These are phyloP conservation scores for Tephrocybe rancida DNA, from an alignment of 768 basidiomycete genomes.

Conservation along the genomic window DNA sequence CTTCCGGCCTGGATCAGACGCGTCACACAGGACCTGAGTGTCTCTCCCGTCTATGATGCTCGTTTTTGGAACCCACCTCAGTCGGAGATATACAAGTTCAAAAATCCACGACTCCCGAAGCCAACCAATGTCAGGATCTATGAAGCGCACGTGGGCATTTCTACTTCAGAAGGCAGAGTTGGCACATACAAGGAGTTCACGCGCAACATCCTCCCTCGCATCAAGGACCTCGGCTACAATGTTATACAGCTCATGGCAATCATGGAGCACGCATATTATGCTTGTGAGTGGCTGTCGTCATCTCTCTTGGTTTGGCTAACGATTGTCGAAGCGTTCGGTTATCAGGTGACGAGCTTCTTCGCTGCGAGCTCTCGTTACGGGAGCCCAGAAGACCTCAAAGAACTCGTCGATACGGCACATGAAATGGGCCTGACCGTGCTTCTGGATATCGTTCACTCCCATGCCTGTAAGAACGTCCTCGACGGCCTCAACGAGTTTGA, in stretches of 20 bases:
- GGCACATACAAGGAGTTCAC: slow-evolving; percentile 98
- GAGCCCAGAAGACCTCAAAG: slow-evolving; percentile 92
- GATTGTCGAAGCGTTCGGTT: slow-evolving; percentile 76
- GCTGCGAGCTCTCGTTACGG: slow-evolving; percentile 97
- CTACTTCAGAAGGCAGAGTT: slow-evolving; percentile 82
- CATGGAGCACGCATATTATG: slow-evolving; percentile 98
- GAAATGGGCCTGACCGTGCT: slow-evolving; percentile 91
- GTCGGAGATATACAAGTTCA: slow-evolving; percentile 76
- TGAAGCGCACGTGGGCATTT: slow-evolving; percentile 98
- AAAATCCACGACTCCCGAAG: slow-evolving; percentile 69
- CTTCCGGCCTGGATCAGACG: slow-evolving; percentile 93
- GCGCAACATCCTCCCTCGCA: slow-evolving; percentile 77
- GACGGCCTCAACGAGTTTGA: slow-evolving; percentile 97
- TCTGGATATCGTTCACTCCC: slow-evolving; percentile 96
- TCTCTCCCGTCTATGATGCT: slow-evolving; percentile 93
- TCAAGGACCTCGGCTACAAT: slow-evolving; percentile 93
- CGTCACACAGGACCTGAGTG: slow-evolving; percentile 89
- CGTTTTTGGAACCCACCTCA: slow-evolving; percentile 97
- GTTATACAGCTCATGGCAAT: slow-evolving; percentile 98
- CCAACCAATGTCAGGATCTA: slow-evolving; percentile 80
- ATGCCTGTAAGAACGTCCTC: slow-evolving; percentile 96
- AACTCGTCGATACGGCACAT: slow-evolving; percentile 94
- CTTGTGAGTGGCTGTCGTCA: slow-evolving; percentile 60
- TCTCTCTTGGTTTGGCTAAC: neutral
- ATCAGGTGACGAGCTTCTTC: slow-evolving; percentile 98